phyloP scores from a whole-genome alignment of 352 stramenopile genomes.

The Phytophthora quininea region DNA sequence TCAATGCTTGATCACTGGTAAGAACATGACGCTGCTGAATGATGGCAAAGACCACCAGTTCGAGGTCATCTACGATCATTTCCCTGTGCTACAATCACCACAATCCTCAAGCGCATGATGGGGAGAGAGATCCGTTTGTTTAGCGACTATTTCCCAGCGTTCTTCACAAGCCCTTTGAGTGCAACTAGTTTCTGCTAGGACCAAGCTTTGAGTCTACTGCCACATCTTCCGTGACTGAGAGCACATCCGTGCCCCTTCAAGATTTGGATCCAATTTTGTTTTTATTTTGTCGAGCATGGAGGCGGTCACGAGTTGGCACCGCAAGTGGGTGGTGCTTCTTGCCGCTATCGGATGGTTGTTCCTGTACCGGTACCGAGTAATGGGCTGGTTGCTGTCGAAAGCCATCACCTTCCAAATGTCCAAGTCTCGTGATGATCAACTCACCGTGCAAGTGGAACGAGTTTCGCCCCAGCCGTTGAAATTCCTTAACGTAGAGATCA shows the following conservation, averaged over 20 bases:
- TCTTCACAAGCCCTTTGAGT: too few relatives aligned
- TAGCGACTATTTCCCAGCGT: too few relatives aligned
- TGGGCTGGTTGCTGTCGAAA: conserved; percentile 59
- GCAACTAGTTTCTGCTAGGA: too few relatives aligned
- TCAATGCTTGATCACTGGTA: too few relatives aligned
- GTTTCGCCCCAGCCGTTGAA: conserved; percentile 50
- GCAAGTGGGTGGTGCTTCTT: conserved; percentile 64
- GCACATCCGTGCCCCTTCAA: background rate
- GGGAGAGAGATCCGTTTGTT: too few relatives aligned
- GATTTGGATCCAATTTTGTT: background rate
- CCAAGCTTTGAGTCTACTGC: too few relatives aligned
- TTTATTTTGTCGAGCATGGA: conserved; percentile 27
- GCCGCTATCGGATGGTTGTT: conserved; percentile 49
- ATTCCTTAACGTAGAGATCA: conserved; percentile 55
- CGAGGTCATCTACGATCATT: too few relatives aligned
- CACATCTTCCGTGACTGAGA: too few relatives aligned
- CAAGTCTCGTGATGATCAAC: conserved; percentile 20
- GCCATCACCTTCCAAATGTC: conserved; percentile 43
- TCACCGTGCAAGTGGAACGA: conserved; percentile 46
- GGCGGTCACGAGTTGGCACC: conserved; percentile 48
- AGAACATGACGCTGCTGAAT: too few relatives aligned
- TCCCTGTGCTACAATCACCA: too few relatives aligned
- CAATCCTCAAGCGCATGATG: too few relatives aligned
- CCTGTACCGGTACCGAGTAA: conserved; percentile 60
- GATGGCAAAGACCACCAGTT: too few relatives aligned